Evolutionary conservation across 2,329 filamentous ascomycete species (phyloP), one percentile per base, ranked within the genome.

Genomic region (Fonsecaea pedrosoi): DNA sequence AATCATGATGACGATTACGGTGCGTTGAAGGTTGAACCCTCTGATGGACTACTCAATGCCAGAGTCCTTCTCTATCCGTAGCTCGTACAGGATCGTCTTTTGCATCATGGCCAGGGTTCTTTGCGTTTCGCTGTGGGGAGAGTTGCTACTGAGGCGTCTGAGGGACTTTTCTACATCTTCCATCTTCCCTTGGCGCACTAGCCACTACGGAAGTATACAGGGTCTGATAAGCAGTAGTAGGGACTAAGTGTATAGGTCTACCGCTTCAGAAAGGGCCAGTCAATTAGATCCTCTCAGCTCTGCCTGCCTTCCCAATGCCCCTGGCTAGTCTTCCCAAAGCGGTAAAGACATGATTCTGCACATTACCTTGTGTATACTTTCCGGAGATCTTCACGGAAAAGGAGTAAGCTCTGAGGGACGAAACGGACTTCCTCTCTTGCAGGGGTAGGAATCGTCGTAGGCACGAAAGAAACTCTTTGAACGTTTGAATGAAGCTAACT

Each of bases 171-270:
- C 58, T 2, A 42, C 58, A 4, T 60, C 58, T 53, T 60, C 58
- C 42, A 60, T 10, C 13, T 45, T 42, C 13, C 74, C 77, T 38
- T 76, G 73, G 15, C 78, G 76, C 1, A 79, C 72, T 13, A 77
- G 70, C 77, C 77, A 79, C 77, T 77, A 79, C 3, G 30, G 38
- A 42, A 42, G 15, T 42, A 42, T 15, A 42, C 12, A 42, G 38
- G 38, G 38, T 3, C 38, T 42, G 13, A 42, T 42, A 42, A 42
- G 38, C 38, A 15, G 12, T 42, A 15, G 38, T 25, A 4, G 15
- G 38, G 10, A 42, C 38, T 42, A 42, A 15, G 38, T 42, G 5
- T 6, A 12, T 42, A 42, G 13, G 12, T 42, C 15, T n/a, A 42
- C 12, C 38, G 38, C 38, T 42, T 42, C n/a, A 15, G 10, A 1